phyloP scores from a whole-genome alignment of 192 early-diverging fungal genomes.

The Coemansia sp. region DNA sequence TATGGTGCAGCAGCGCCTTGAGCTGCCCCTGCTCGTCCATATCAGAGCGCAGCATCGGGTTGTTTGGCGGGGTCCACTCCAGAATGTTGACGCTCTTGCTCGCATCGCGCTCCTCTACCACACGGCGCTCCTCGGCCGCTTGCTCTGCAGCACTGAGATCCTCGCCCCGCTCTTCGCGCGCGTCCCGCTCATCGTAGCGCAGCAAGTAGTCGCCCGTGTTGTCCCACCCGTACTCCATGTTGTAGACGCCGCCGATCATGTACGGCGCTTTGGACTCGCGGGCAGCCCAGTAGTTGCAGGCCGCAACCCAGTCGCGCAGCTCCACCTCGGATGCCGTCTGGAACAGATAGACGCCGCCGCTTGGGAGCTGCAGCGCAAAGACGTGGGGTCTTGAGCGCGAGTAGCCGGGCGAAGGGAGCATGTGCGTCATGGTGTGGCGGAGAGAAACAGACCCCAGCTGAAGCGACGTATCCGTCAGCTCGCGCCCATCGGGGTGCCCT shows the following conservation, averaged over 20 bases:
- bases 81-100: slow-evolving; percentile 43
- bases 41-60: slow-evolving; percentile 57
- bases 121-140: slow-evolving; percentile 43
- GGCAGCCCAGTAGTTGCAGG: slow-evolving; percentile 95
- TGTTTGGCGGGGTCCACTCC: slow-evolving; percentile 57
- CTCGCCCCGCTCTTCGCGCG: slow-evolving; percentile 45
- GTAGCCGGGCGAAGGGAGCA: slow-evolving; percentile 85
- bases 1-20: slow-evolving; percentile 65
- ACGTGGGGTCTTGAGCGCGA: slow-evolving; percentile 74
- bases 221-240: slow-evolving; percentile 95
- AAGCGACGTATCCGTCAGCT: slow-evolving; percentile 59
- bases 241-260: slow-evolving; percentile 82
- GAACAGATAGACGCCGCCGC: slow-evolving; percentile 90
- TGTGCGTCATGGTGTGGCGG: slow-evolving; percentile 82
- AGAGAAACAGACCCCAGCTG: slow-evolving; percentile 62
- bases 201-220: slow-evolving; percentile 55
- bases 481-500: slow-evolving; percentile 48
- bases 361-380: slow-evolving; percentile 82
- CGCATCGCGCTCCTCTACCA: slow-evolving; percentile 45
- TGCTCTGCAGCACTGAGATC: slow-evolving; percentile 24
- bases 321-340: slow-evolving; percentile 72
- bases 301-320: slow-evolving; percentile 81
- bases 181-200: slow-evolving; percentile 52
- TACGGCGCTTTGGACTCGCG: slow-evolving; percentile 85
- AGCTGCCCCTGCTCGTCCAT: slow-evolving; percentile 61